Base-by-base conservation (phyloP, 1,139 yeast species). In the Eremothecium coryli region DNA sequence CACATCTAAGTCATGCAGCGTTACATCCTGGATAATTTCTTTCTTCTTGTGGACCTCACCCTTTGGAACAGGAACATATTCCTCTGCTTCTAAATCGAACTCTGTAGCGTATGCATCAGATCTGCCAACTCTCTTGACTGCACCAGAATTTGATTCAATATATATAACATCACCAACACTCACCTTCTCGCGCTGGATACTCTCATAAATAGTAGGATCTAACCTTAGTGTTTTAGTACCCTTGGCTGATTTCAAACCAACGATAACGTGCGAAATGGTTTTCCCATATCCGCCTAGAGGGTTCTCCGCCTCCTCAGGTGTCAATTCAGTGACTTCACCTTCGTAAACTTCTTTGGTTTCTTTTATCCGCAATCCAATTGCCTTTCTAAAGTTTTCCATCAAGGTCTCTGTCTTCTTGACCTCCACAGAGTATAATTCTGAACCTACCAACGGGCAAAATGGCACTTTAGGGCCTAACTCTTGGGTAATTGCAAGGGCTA, bases 1-100 rank as follows among this genome's bases (percentile, higher is more conserved):
- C 32, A 85, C 80, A 62, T 90, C 99, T 54, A 90, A 68, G 57
- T 90, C 99, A 56, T 93, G 96, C 48, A 90, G 70, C 2, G 98
- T 85, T 31, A 90, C 95, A 55, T 90, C 98, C 62, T 90, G 99
- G 13, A 93, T 95, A 49, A 90, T 86, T 61, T 90, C 98, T 62
- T 90, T 90, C 72, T 88, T 90, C 63, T 93, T 93, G 65, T 93
- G 98, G 24, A 90, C 97, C 59, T 90, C 99, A 32, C 98, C 98
- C 64, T 90, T 90, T 41, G 99, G 98, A 49, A 90, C 70, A 31
- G 98, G 98, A 22, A 93, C 99, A 58, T 90, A 90, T 61, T 90
- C 98, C 64, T 90, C 98, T 18, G 97, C 96, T 64, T 93, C 98
- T 48, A 90, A 69, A 61, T 90, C 99, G 50, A 88, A 90, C 62